These are phyloP conservation scores for Calvatia gigantea DNA, from an alignment of 768 basidiomycete species.

Conservation along the genomic window DNA sequence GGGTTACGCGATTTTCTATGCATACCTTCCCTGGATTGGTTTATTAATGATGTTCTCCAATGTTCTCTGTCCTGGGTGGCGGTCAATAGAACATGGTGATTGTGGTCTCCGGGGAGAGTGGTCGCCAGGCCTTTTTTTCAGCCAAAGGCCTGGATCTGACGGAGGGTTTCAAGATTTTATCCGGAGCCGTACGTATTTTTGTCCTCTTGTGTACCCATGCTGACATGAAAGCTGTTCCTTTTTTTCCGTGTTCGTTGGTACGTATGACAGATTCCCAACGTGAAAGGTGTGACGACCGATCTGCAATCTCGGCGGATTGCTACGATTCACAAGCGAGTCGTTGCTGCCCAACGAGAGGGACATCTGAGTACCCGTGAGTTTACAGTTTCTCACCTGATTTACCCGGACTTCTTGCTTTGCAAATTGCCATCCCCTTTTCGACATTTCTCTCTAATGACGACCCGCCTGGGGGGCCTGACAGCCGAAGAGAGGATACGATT, in stretches of 20 bases:
- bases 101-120: slow-evolving; percentile 72
- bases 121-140: slow-evolving; percentile 64
- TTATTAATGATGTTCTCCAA: background rate
- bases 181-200: slow-evolving; percentile 60
- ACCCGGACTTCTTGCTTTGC: background rate
- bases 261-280: slow-evolving; percentile 61
- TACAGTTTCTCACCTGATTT: background rate
- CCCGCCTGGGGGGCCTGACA: slow-evolving; percentile 5
- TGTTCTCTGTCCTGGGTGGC: background rate
- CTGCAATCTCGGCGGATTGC: slow-evolving; percentile 58
- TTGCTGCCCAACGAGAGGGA: slow-evolving; percentile 58
- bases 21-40: too few species aligned
- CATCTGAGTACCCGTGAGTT: slow-evolving; percentile 51
- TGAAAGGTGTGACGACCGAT: slow-evolving; percentile 71
- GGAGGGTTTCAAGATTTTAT: slow-evolving; percentile 77
- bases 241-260: slow-evolving; percentile 20
- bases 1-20: too few species aligned
- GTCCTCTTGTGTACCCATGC: background rate
- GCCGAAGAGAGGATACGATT: background rate
- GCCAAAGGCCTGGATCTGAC: slow-evolving; percentile 71
- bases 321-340: slow-evolving; percentile 70
- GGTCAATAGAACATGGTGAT: slow-evolving; percentile 61
- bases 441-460: background rate
- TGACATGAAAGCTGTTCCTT: slow-evolving; percentile 14
- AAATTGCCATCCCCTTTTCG: background rate